Evolutionary conservation across 2,329 filamentous ascomycete genomes (phyloP).

Genomic region (Diaporthe citrichinensis): DNA sequence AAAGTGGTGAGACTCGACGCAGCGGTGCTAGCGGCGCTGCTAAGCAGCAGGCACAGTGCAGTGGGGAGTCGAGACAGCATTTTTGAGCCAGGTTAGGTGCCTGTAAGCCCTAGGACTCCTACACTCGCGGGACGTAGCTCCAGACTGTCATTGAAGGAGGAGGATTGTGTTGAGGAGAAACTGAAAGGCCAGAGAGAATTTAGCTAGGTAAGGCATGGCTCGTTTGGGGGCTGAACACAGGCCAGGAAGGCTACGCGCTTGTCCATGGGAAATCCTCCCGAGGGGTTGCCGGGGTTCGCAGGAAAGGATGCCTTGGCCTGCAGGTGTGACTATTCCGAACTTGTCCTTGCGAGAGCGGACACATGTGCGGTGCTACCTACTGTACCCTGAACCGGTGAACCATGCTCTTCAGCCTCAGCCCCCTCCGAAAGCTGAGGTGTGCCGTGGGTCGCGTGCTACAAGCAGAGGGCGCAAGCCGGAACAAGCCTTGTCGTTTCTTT

Average conservation of each 20-base stretch:
- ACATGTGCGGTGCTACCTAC: not conserved
- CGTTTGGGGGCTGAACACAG: slow-evolving; percentile 8
- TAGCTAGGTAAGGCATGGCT: not conserved
- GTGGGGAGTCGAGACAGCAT: slow-evolving; percentile 8
- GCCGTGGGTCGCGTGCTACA: not conserved
- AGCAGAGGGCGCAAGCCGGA: not conserved
- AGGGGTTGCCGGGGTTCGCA: not conserved
- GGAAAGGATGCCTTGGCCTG: slow-evolving; percentile 27
- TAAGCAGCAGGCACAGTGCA: slow-evolving; percentile 25
- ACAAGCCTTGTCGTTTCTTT: not conserved
- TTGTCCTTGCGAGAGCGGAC: not conserved
- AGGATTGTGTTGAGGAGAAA: not conserved
- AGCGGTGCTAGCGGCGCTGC: not conserved
- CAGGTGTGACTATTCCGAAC: slow-evolving; percentile 19
- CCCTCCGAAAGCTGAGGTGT: not conserved
- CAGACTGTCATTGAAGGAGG: not conserved
- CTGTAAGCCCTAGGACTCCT: slow-evolving; percentile 3
- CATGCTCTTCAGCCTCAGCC: not conserved
- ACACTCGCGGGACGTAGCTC: not conserved
- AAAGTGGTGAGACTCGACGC: slow-evolving; percentile 27
- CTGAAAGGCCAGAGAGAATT: not conserved
- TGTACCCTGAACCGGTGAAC: not conserved
- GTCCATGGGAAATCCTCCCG: not conserved
- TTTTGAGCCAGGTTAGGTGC: not conserved
- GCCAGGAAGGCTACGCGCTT: not conserved